Evolutionary conservation across 1,284 basidiomycete genomes (phyloP).

Genomic region (Tremellales sp.): DNA sequence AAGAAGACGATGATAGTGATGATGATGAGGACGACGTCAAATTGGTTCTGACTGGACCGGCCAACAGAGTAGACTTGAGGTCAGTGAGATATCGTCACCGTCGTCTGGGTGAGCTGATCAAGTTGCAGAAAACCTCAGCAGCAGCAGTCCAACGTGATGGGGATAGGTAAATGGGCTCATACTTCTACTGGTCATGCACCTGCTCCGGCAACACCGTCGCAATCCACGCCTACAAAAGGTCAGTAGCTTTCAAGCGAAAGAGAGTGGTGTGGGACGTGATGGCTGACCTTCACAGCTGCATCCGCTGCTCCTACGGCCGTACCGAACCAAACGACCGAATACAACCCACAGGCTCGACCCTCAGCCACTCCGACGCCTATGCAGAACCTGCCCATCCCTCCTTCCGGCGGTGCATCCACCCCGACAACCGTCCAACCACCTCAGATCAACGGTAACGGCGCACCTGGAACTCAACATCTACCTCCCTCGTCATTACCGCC

Average conservation of each 20-base stretch:
- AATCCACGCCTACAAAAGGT: conserved; percentile 22
- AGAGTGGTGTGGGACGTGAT: conserved; percentile 1
- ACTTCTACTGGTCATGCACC: conserved; percentile 31
- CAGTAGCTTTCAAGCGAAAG: conserved; percentile 8
- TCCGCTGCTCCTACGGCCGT: conserved; percentile 47
- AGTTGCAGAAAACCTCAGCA: conserved; percentile 36
- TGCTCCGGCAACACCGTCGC: conserved; percentile 18
- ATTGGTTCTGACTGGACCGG: conserved; percentile 42
- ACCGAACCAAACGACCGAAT: conserved; percentile 78
- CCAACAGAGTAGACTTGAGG: conserved; percentile 41
- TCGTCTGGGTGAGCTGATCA: neutral
- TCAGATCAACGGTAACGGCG: conserved; percentile 8
- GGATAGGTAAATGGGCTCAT: conserved; percentile 47
- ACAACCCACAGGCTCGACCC: conserved; percentile 73
- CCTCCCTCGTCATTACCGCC: conserved; percentile 39
- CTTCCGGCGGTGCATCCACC: conserved; percentile 8
- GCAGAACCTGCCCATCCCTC: conserved; percentile 12
- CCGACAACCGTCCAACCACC: conserved; percentile 6
- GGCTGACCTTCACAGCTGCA: neutral
- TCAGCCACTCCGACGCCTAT: conserved; percentile 8
- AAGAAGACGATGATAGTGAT: conserved; percentile 37
- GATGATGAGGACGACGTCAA: conserved; percentile 47
- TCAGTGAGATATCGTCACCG: conserved; percentile 10
- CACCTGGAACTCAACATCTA: conserved; percentile 17
- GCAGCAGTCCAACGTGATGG: conserved; percentile 36